A percentile compares a stretch with the other conserved stretches of the same genome.
Evolutionary conservation across 441 rosid species (phyloP).

Genomic region (Geranium incanum): DNA sequence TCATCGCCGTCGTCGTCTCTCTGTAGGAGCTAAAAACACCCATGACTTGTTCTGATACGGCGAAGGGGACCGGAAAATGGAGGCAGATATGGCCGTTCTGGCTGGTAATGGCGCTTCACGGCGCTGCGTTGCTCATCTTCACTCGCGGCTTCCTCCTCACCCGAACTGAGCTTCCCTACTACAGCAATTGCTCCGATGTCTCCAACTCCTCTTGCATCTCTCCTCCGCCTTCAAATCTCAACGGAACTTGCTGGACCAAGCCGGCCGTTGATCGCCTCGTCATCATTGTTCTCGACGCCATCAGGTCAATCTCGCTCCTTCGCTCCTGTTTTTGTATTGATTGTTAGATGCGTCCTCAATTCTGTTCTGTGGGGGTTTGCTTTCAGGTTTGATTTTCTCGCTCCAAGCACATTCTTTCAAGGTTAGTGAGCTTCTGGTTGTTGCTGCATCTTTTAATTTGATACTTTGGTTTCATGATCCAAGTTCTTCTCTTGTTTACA

Average conservation of each 20-base stretch:
- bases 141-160: constrained; percentile 85
- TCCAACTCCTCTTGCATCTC: constrained; percentile 55
- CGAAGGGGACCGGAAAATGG: constrained; percentile 24
- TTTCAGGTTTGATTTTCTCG: constrained; percentile 74
- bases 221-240: constrained; percentile 16
- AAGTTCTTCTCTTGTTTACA: constrained; percentile 7
- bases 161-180: constrained; percentile 83
- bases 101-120: constrained; percentile 43
- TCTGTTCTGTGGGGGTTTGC: background rate
- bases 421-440: constrained; percentile 29
- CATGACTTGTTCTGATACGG: background rate
- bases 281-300: constrained; percentile 79
- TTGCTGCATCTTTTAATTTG: background rate
- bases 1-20: background rate
- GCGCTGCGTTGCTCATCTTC: constrained; percentile 56
- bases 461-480: background rate
- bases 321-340: background rate
- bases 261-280: constrained; percentile 69
- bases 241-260: constrained; percentile 54
- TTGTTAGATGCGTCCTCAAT: background rate
- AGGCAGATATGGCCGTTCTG: constrained; percentile 18
- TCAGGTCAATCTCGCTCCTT: constrained; percentile 39
- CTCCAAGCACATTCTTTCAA: constrained; percentile 65
- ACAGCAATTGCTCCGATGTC: constrained; percentile 61
- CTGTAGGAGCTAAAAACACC: constrained; percentile 2